These are phyloP conservation scores for Blastocystis sp. DNA, from an alignment of 352 stramenopile genomes.

Conservation along the genomic window DNA sequence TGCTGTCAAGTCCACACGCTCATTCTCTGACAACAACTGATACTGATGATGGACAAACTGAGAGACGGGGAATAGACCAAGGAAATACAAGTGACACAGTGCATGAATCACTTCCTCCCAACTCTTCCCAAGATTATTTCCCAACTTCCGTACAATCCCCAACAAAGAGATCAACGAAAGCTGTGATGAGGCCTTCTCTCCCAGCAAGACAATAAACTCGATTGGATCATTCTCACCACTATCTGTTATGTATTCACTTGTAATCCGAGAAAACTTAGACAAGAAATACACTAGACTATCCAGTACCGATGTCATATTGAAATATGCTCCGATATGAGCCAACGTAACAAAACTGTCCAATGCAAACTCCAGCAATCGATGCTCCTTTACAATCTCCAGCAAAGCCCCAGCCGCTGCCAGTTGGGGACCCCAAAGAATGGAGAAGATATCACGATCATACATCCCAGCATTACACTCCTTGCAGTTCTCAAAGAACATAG, in stretches of 20 bases:
- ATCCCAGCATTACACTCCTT: conserved; percentile 14
- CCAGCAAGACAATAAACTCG: conserved; percentile 29
- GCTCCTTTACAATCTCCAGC: conserved; percentile 44
- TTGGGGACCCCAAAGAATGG: conserved; percentile 12
- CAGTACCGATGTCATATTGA: conserved; percentile 43
- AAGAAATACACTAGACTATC: conserved; percentile 59
- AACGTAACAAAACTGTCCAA: conserved; percentile 48
- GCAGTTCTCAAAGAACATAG: conserved; percentile 52
- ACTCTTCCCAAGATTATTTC: conserved; percentile 28
- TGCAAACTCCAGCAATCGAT: conserved; percentile 20
- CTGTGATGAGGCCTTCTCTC: conserved; percentile 18
- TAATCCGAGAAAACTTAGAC: conserved; percentile 11
- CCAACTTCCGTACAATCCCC: conserved; percentile 54
- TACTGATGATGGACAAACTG: not conserved
- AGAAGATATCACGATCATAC: conserved; percentile 68
- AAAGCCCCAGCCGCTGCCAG: conserved; percentile 32
- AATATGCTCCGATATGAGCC: conserved; percentile 36
- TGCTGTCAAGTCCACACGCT: not conserved
- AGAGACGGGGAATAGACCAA: conserved; percentile 44
- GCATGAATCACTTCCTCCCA: conserved; percentile 60
- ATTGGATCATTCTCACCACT: conserved; percentile 58
- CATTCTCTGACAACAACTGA: conserved; percentile 33
- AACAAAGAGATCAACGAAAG: conserved; percentile 39
- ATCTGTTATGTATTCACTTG: conserved; percentile 39
- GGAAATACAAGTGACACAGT: conserved; percentile 60